Evolutionary conservation across 768 basidiomycete species (phyloP).

Genomic region (Naematelia encephala): DNA sequence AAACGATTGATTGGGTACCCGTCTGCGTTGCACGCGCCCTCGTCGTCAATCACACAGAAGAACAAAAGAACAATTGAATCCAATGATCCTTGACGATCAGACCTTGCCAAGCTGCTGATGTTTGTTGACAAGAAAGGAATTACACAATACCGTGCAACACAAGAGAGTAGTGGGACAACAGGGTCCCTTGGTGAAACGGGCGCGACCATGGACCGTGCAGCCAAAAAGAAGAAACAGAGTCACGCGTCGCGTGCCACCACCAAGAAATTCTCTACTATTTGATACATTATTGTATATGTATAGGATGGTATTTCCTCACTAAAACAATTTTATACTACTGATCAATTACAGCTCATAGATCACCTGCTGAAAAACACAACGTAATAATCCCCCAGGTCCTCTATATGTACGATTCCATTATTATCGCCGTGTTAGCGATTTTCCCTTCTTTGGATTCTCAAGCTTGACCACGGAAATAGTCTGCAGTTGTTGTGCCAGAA

Average conservation of each 20-base stretch:
- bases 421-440: slow-evolving; percentile 12
- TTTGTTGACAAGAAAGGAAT: too few relatives aligned
- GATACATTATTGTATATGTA: not conserved
- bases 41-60: too few relatives aligned
- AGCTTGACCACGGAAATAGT: slow-evolving; percentile 42
- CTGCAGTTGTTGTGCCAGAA: slow-evolving; percentile 42
- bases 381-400: not conserved
- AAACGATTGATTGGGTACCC: too few relatives aligned
- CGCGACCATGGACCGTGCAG: not conserved
- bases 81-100: too few relatives aligned
- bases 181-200: not conserved
- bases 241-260: not conserved
- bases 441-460: slow-evolving; percentile 33
- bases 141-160: too few relatives aligned
- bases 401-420: not conserved
- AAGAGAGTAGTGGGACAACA: not conserved
- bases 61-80: too few relatives aligned
- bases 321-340: not conserved
- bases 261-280: not conserved
- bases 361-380: not conserved
- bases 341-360: not conserved
- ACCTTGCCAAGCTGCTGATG: too few relatives aligned
- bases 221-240: too few relatives aligned
- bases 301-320: not conserved
- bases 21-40: too few relatives aligned